A percentile compares a stretch with the other conserved stretches of the same genome.
phyloP scores from a whole-genome alignment of 768 basidiomycete species.

The Scleroderma citrinum region DNA sequence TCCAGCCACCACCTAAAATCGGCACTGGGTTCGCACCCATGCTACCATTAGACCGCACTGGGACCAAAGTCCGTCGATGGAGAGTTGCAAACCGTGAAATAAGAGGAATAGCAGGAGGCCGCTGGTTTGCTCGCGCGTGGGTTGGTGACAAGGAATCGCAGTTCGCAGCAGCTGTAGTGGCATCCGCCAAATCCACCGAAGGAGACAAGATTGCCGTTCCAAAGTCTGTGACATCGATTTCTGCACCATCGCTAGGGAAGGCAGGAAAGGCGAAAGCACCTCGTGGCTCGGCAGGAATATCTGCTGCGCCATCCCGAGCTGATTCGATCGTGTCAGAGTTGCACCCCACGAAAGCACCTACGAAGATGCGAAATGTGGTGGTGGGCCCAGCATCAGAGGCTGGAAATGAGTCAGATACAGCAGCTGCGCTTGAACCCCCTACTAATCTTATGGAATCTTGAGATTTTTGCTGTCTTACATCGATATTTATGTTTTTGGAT shows the following conservation, averaged over 20 bases:
- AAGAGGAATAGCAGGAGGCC: slow-evolving; percentile 75
- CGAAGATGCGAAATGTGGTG: slow-evolving; percentile 64
- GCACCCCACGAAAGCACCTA: slow-evolving; percentile 43
- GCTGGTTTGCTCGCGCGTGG: slow-evolving; percentile 78
- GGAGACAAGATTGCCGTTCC: slow-evolving; percentile 24
- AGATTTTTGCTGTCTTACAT: slow-evolving; percentile 1
- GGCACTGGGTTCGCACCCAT: slow-evolving; percentile 63
- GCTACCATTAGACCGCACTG: slow-evolving; percentile 59
- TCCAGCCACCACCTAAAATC: slow-evolving; percentile 76
- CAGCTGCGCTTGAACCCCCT: slow-evolving; percentile 13
- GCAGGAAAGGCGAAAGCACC: slow-evolving; percentile 36
- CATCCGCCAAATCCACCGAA: slow-evolving; percentile 25
- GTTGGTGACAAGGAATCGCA: slow-evolving; percentile 80
- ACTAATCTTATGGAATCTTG: slow-evolving; percentile 15
- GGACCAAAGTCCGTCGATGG: slow-evolving; percentile 64
- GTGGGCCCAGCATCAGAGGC: slow-evolving; percentile 46
- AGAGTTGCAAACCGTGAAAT: slow-evolving; percentile 70
- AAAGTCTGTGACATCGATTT: slow-evolving; percentile 41
- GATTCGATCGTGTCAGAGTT: slow-evolving; percentile 47
- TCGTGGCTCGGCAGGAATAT: slow-evolving; percentile 34
- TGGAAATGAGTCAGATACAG: slow-evolving; percentile 41
- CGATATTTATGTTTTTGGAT: slow-evolving; percentile 10
- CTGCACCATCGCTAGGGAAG: slow-evolving; percentile 40
- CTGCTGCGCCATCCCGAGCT: slow-evolving; percentile 53
- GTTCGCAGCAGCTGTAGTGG: slow-evolving; percentile 32